Evolutionary conservation across 2,329 filamentous ascomycete species (phyloP), one percentile per base, ranked within the genome.

Genomic region (Cryphonectria nitschkei): DNA sequence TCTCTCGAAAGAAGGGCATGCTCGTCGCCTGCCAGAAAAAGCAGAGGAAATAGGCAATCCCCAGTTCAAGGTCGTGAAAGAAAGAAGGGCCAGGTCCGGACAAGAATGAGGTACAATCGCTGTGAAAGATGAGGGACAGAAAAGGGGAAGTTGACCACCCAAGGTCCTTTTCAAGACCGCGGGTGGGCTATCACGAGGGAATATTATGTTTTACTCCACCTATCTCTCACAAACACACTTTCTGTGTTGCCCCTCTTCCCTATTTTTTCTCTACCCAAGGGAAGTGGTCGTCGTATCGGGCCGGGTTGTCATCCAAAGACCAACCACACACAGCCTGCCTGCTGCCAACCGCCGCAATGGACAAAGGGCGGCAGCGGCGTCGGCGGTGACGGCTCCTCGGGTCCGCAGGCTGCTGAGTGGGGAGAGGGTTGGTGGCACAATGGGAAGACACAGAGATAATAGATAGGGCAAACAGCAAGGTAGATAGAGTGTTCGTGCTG

Each of bases 1-100:
- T 67, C 62, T 71, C 71, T 14, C 67, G 66, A 50, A 73, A 73
- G 68, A 73, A 71, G 64, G 71, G 71, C 71, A 73, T 73, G 9
- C 46, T 60, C 46, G 66, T 37, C 22, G 19, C 41, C 37, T 64
- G 37, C 29, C 14, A 29, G 54, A 34, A 19, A 26, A 32, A 32
- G 46, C 29, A 43, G 8, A 11, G 46, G 22, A n/a, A 19, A 50
- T 26, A 39, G 11, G 7, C 26, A 32, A n/a, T 9, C 7, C 29
- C 54, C 61, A 13, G 14, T 64, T 19, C 61, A 13, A 13, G 14
- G 19, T 22, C 19, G 32, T 22, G 7, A 13, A 16, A 41, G 19
- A 16, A 50, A 0, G 22, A 6, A 50, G 22, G 39, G 26, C 61
- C 61, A 19, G 61, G 2, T 46, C 22, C n/a, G n/a, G 32, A 39